A percentile compares a stretch with the other conserved stretches of the same genome.
These are phyloP conservation scores for Proteromonas lacertae DNA, from an alignment of 352 stramenopile genomes.

Conservation along the genomic window DNA sequence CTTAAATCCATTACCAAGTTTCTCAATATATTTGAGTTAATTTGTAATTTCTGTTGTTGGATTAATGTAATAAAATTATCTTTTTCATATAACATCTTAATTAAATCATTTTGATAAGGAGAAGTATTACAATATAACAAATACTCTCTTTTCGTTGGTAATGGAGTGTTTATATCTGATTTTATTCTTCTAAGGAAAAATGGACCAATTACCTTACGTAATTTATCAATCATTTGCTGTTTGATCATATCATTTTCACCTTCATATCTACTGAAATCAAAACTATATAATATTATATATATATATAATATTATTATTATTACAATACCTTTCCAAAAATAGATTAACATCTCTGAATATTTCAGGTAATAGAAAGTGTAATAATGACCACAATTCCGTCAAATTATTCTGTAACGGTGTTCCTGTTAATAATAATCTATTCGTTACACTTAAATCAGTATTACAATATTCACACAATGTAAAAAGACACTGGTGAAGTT, in stretches of 20 bases:
- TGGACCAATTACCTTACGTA: slow-evolving; percentile 74
- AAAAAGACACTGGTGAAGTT: slow-evolving; percentile 21
- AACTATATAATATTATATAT: slow-evolving; percentile 1
- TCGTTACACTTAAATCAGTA: slow-evolving; percentile 22
- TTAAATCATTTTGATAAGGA: slow-evolving; percentile 83
- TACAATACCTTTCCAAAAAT: slow-evolving; percentile 83
- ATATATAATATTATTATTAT: neutral
- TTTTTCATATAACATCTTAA: slow-evolving; percentile 72
- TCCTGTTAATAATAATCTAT: slow-evolving; percentile 42
- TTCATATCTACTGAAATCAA: too few species aligned
- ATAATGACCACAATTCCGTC: slow-evolving; percentile 90
- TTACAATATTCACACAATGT: too few species aligned
- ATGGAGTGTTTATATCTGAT: slow-evolving; percentile 68
- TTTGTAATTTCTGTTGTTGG: neutral
- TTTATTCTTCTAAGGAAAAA: slow-evolving; percentile 95
- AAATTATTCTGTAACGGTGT: slow-evolving; percentile 89
- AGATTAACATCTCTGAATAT: slow-evolving; percentile 80
- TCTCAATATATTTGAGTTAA: slow-evolving; percentile 24
- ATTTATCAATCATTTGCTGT: slow-evolving; percentile 29
- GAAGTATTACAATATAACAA: slow-evolving; percentile 77
- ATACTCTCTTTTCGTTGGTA: slow-evolving; percentile 96
- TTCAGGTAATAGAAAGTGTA: slow-evolving; percentile 92
- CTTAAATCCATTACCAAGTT: slow-evolving; percentile 97
- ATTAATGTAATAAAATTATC: slow-evolving; percentile 21
- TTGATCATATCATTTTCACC: slow-evolving; percentile 55